Conservation (phyloP, 768 basidiomycete species). For the Dioszegia crocea region DNA sequence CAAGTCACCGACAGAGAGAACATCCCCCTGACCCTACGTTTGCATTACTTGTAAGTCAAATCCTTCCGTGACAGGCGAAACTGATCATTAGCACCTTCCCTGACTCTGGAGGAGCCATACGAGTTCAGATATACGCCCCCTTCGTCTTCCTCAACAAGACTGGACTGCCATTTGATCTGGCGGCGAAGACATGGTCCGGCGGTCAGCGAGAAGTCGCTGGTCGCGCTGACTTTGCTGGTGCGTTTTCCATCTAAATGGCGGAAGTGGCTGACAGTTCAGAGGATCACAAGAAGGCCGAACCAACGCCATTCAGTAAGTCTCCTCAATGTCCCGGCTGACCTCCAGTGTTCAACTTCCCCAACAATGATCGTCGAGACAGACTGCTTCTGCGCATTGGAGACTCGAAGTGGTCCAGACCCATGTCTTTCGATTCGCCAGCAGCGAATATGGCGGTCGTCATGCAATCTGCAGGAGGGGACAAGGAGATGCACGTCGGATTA, state of each 20-base stretch:
- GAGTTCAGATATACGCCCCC: slow-evolving; percentile 87
- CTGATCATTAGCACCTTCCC: slow-evolving; percentile 55
- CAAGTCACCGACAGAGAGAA: slow-evolving; percentile 68
- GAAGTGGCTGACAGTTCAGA: neutral
- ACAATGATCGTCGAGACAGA: slow-evolving; percentile 72
- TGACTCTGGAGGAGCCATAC: slow-evolving; percentile 90
- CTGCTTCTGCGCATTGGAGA: slow-evolving; percentile 74
- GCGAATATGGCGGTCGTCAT: slow-evolving; percentile 82
- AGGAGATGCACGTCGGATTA: slow-evolving; percentile 70
- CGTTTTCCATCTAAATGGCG: slow-evolving; percentile 12
- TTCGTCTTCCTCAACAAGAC: slow-evolving; percentile 92
- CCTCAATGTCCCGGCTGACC: slow-evolving; percentile 16
- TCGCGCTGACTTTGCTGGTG: slow-evolving; percentile 61
- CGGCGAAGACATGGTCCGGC: slow-evolving; percentile 57
- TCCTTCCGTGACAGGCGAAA: slow-evolving; percentile 52
- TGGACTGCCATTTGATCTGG: slow-evolving; percentile 71
- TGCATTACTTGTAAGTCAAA: slow-evolving; percentile 81
- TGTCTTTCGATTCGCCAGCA: slow-evolving; percentile 84
- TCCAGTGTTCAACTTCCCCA: slow-evolving; percentile 75
- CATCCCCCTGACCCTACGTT: slow-evolving; percentile 69
- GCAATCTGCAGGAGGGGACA: slow-evolving; percentile 60
- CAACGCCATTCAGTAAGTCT: slow-evolving; percentile 80
- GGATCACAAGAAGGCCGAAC: slow-evolving; percentile 48
- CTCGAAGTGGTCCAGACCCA: slow-evolving; percentile 83
- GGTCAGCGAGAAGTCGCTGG: slow-evolving; percentile 79